phyloP scores from a whole-genome alignment of 1,139 yeast genomes.

The Debaryomyces sp. region DNA sequence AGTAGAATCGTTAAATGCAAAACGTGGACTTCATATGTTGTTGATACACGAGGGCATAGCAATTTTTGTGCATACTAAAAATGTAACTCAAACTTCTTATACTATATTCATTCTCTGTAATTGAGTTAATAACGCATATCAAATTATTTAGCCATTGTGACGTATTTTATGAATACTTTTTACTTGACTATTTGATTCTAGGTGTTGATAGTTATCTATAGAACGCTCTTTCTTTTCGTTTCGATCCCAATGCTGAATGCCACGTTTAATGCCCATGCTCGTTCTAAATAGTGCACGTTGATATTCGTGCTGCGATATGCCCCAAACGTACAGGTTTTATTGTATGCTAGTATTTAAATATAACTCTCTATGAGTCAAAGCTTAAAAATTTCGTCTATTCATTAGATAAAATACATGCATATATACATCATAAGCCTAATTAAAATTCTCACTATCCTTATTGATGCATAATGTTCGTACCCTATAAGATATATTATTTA shows the following conservation, averaged over 20 bases:
- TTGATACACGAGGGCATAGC: not conserved
- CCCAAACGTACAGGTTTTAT: not conserved
- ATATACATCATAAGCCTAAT: not conserved
- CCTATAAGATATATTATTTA: not conserved
- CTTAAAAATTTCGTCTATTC: not conserved
- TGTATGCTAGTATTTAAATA: not conserved
- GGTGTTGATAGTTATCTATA: not conserved
- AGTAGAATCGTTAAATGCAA: not conserved
- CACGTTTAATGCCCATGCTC: not conserved
- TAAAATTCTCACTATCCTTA: not conserved
- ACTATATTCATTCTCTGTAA: not conserved
- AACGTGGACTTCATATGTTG: not conserved
- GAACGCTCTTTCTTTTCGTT: not conserved
- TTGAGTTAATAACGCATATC: not conserved
- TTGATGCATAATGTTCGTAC: not conserved
- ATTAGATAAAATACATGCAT: not conserved
- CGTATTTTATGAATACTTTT: not conserved
- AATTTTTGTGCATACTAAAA: not conserved
- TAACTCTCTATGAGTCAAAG: not conserved
- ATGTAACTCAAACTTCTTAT: not conserved
- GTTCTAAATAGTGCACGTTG: not conserved
- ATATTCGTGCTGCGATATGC: not conserved
- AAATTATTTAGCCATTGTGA: not conserved
- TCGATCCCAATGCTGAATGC: not conserved
- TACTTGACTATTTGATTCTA: not conserved